A percentile compares a stretch with the other conserved stretches of the same genome.
Conservation (phyloP, 2,329 filamentous ascomycete species). For the Teratosphaeria gauchensis region DNA sequence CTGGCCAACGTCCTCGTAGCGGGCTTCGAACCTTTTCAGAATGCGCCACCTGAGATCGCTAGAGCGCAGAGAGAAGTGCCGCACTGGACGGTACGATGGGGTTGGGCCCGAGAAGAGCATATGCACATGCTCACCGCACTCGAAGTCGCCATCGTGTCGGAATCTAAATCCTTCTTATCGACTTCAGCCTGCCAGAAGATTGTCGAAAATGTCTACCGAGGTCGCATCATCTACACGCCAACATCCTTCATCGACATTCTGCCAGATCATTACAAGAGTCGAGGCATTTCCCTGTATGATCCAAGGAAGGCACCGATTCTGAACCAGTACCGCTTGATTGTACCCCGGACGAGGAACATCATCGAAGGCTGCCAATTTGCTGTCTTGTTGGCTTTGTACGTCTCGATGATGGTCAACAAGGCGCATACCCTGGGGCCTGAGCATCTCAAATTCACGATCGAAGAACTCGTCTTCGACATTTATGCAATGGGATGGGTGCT, state of each 20-base stretch:
- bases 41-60: conserved; percentile 59
- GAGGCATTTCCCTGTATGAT: conserved; percentile 72
- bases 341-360: conserved; percentile 66
- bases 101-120: conserved; percentile 34
- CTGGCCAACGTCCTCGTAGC: conserved; percentile 73
- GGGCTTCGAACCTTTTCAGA: conserved; percentile 78
- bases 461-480: conserved; percentile 60
- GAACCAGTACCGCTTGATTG: conserved; percentile 77
- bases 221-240: conserved; percentile 72
- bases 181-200: conserved; percentile 73
- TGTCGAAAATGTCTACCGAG: conserved; percentile 72
- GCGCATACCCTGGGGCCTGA: conserved; percentile 38
- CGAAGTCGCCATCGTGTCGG: conserved; percentile 73
- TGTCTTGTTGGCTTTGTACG: conserved; percentile 58
- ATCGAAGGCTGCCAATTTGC: conserved; percentile 68
- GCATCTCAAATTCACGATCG: conserved; percentile 29
- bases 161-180: conserved; percentile 69
- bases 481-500: conserved; percentile 72
- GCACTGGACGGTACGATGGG: conserved; percentile 35
- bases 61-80: conserved; percentile 43
- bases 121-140: conserved; percentile 62
- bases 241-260: conserved; percentile 74
- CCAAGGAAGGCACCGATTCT: conserved; percentile 64
- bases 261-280: conserved; percentile 76
- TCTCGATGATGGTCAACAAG: conserved; percentile 61